Conservation (phyloP, 2,329 filamentous ascomycete genomes). For the Fusarium brevicatenulatum region DNA sequence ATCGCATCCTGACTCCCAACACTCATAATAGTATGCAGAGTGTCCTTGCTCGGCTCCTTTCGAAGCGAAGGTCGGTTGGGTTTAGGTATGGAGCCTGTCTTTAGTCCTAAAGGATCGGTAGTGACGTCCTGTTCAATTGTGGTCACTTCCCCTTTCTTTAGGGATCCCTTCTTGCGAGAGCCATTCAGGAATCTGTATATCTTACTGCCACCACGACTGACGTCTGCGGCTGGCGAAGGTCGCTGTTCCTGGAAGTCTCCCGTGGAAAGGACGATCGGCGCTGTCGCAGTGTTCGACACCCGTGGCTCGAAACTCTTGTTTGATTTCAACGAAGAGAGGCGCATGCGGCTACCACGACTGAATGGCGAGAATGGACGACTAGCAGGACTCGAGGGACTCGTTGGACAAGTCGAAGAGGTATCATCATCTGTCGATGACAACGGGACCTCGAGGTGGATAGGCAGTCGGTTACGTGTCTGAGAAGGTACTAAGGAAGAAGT, state of each 20-base stretch:
- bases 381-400: constrained; percentile 26
- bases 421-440: constrained; percentile 25
- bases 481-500: constrained; percentile 33
- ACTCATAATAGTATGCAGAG: constrained; percentile 61
- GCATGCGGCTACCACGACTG: constrained; percentile 25
- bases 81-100: constrained; percentile 42
- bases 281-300: constrained; percentile 6
- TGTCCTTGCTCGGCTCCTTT: constrained; percentile 57
- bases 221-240: not conserved
- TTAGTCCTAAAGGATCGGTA: constrained; percentile 39
- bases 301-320: constrained; percentile 34
- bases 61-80: constrained; percentile 52
- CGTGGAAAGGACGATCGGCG: constrained; percentile 15
- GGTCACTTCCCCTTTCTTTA: constrained; percentile 27
- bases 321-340: constrained; percentile 35
- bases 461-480: constrained; percentile 25
- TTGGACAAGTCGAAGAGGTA: constrained; percentile 31
- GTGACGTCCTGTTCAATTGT: constrained; percentile 41
- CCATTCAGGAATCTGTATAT: constrained; percentile 31
- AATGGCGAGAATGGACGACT: constrained; percentile 34
- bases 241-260: not conserved
- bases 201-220: constrained; percentile 15
- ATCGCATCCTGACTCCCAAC: constrained; percentile 57
- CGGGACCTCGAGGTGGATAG: constrained; percentile 36
- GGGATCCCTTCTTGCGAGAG: constrained; percentile 34